Evolutionary conservation across 2,329 filamentous ascomycete genomes (phyloP), one percentile per base, ranked within the genome.

Genomic region (Penicillium verrucosum): DNA sequence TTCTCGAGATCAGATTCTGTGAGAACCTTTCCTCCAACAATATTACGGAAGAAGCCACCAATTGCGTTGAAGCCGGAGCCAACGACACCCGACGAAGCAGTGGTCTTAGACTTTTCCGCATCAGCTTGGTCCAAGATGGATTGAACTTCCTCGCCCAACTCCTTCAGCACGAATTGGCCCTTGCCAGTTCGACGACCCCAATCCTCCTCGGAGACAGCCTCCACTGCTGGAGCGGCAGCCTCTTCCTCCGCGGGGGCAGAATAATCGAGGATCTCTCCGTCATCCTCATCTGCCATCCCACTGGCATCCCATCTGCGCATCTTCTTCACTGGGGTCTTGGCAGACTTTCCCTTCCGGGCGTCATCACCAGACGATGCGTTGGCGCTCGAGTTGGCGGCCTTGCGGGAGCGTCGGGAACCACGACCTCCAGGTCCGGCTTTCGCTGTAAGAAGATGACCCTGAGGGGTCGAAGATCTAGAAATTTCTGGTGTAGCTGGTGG

Each of bases 241-340:
- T 84, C 82, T 62, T 83, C 82, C 50, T 78, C 78, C 45, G 81
- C 82, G 21, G 80, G 76, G 4, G 82, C 83, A n/a, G 94, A 99
- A 75, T 97, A 99, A 76, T 99, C 94, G 34, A 99, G 81, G 57
- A 90, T 85, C 16, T 88, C 81, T 58, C 90, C 89, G 56, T 88
- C 85, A 56, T 91, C 89, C 69, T 96, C 93, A 62, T 92, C 90
- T 7, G 90, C 91, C 65, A 88, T 80, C 4, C 94, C 94, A 70
- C 96, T 90, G 5, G 89, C 90, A 68, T 92, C 90, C 94, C 94
- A 99, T 70, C 89, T 92, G 61, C 94, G 86, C 66, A 90, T 90
- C 73, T 91, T 92, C 80, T 97, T 97, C 9, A 78, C 81, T 12
- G 63, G 55, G 16, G 80, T 85, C 51, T 74, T 75, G 27, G 80